Conservation (phyloP, 2,329 filamentous ascomycete genomes). For the Dactylellina parvicollis region DNA sequence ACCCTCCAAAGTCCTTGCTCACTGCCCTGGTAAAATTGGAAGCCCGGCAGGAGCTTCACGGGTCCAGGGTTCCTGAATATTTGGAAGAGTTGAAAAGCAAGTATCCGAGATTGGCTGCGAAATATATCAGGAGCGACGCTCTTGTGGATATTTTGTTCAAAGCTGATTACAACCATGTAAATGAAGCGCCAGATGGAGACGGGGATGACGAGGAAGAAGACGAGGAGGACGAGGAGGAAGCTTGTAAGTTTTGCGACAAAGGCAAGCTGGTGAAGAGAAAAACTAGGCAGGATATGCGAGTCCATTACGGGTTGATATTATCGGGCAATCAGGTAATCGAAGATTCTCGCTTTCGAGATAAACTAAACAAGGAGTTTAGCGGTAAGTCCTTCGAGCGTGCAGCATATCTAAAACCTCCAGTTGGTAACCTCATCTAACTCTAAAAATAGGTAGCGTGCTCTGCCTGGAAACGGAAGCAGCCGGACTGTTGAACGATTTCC, state of each 20-base stretch:
- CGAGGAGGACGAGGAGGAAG: neutral
- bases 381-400: too few species aligned
- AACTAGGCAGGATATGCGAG: neutral
- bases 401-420: too few species aligned
- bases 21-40: neutral
- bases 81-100: slow-evolving; percentile 1
- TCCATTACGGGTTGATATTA: slow-evolving; percentile 15
- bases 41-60: neutral
- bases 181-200: neutral
- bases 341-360: slow-evolving; percentile 54
- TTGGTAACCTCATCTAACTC: too few species aligned
- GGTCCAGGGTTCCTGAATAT: neutral
- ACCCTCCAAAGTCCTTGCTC: neutral
- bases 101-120: neutral
- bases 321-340: slow-evolving; percentile 56
- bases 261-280: neutral
- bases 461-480: slow-evolving; percentile 51
- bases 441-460: neutral
- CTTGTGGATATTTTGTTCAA: slow-evolving; percentile 6
- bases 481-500: slow-evolving; percentile 12
- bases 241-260: slow-evolving; percentile 6
- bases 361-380: slow-evolving; percentile 22
- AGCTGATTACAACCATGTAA: neutral
- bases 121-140: neutral
- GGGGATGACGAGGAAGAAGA: neutral